Conservation (phyloP, 371 early-diverging fungal species). For the Mucor lusitanicus region DNA sequence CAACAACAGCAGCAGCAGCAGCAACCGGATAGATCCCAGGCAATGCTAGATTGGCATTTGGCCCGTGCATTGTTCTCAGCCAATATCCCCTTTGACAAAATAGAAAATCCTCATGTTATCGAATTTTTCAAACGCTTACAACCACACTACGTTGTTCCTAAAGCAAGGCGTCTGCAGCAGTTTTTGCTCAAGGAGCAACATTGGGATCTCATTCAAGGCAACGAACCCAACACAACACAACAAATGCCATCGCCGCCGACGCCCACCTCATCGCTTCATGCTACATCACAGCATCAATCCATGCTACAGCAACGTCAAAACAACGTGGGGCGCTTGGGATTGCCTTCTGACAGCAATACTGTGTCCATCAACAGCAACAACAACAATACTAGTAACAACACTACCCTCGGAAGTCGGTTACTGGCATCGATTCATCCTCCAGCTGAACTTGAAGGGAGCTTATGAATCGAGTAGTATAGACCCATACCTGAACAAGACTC, state of each 20-base stretch:
- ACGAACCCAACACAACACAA: background rate
- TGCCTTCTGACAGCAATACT: background rate
- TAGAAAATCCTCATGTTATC: constrained; percentile 36
- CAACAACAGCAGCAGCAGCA: background rate
- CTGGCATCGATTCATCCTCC: constrained; percentile 9
- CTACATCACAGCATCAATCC: background rate
- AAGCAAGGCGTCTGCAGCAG: constrained; percentile 28
- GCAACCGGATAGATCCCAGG: constrained; percentile 4
- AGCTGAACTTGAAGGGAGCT: constrained; percentile 9
- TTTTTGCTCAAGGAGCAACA: constrained; percentile 43
- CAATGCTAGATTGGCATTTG: constrained; percentile 34
- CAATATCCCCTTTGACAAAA: constrained; percentile 28
- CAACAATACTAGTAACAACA: background rate
- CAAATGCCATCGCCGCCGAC: background rate
- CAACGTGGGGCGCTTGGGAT: background rate
- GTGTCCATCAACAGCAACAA: background rate
- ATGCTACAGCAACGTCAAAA: constrained; percentile 13
- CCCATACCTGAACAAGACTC: background rate
- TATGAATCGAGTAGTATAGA: background rate
- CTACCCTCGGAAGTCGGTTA: background rate
- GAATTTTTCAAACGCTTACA: constrained; percentile 36
- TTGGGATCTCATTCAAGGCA: constrained; percentile 35
- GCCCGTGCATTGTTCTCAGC: constrained; percentile 45
- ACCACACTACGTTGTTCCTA: constrained; percentile 35
- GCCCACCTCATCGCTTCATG: background rate